These are phyloP conservation scores for Oryza brachyantha DNA, from an alignment of 176 grass and related monocot species.

Conservation along the genomic window DNA sequence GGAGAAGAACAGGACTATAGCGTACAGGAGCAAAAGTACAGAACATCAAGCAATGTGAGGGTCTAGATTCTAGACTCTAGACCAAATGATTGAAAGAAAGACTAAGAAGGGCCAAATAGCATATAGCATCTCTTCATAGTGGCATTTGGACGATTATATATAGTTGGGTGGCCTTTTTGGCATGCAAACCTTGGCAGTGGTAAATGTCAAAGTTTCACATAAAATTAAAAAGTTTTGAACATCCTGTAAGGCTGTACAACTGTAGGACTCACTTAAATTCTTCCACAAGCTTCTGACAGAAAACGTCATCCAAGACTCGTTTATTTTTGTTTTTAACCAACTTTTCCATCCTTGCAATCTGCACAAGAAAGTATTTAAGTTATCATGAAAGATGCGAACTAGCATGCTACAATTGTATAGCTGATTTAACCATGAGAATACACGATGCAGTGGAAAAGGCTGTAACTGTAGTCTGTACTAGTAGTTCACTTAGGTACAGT, in stretches of 20 bases:
- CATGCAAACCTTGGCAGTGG: not conserved
- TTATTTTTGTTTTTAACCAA: slow-evolving; percentile 39
- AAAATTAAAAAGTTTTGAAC: not conserved
- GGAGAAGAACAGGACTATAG: not conserved
- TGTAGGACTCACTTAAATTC: slow-evolving; percentile 54
- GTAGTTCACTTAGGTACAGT: not conserved
- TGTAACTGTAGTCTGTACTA: not conserved
- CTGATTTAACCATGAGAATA: too few species aligned
- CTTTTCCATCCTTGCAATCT: slow-evolving; percentile 55
- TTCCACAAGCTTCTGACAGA: slow-evolving; percentile 53
- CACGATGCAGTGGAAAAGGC: too few species aligned
- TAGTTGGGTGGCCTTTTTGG: not conserved
- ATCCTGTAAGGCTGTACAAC: not conserved
- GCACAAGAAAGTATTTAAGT: slow-evolving; percentile 15
- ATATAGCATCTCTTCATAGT: not conserved
- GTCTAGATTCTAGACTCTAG: not conserved
- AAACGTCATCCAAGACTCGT: slow-evolving; percentile 24
- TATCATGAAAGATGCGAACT: slow-evolving; percentile 1
- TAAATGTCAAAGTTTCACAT: not conserved
- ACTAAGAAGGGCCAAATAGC: not conserved
- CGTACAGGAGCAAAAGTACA: not conserved
- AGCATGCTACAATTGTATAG: not conserved
- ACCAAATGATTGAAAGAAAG: not conserved
- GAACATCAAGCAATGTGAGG: not conserved
- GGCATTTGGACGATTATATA: not conserved